Conservation (phyloP, 768 basidiomycete genomes). For the Amanita rubescens region DNA sequence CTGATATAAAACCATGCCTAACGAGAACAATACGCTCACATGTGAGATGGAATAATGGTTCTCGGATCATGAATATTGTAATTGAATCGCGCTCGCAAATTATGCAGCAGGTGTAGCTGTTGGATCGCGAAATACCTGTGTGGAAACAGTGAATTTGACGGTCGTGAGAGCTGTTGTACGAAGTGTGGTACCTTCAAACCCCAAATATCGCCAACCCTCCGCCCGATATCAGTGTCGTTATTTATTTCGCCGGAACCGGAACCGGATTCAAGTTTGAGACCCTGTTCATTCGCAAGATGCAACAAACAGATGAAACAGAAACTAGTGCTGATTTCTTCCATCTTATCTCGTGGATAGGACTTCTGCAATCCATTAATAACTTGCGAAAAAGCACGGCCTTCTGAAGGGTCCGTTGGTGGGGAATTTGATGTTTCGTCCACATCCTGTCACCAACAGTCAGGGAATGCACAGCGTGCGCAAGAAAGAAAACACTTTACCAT, state of each 20-base stretch:
- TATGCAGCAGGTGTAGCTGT: constrained; percentile 32
- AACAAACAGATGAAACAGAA: constrained; percentile 99
- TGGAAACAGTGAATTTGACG: neutral
- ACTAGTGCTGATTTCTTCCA: constrained; percentile 97
- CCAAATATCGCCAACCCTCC: constrained; percentile 68
- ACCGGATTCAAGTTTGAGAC: constrained; percentile 68
- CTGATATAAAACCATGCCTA: neutral
- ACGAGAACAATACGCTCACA: too few species aligned
- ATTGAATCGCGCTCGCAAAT: neutral
- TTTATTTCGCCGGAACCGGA: constrained; percentile 23
- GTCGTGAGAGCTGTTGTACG: neutral
- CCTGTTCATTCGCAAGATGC: constrained; percentile 95
- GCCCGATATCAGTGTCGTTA: constrained; percentile 28
- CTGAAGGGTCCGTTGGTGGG: constrained; percentile 52
- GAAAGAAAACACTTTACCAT: constrained; percentile 38
- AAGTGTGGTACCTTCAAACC: constrained; percentile 48
- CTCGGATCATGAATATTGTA: neutral
- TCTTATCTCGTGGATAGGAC: constrained; percentile 87
- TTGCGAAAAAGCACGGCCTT: constrained; percentile 63
- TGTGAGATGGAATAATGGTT: too few species aligned
- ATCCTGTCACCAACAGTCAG: constrained; percentile 31
- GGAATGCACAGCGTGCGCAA: neutral
- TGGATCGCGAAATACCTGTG: constrained; percentile 41
- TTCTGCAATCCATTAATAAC: constrained; percentile 78
- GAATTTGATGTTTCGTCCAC: constrained; percentile 35